Evolutionary conservation across 352 stramenopile species (phyloP), one percentile per base, ranked within the genome.

Genomic region (Pelagophyceae sp.): DNA sequence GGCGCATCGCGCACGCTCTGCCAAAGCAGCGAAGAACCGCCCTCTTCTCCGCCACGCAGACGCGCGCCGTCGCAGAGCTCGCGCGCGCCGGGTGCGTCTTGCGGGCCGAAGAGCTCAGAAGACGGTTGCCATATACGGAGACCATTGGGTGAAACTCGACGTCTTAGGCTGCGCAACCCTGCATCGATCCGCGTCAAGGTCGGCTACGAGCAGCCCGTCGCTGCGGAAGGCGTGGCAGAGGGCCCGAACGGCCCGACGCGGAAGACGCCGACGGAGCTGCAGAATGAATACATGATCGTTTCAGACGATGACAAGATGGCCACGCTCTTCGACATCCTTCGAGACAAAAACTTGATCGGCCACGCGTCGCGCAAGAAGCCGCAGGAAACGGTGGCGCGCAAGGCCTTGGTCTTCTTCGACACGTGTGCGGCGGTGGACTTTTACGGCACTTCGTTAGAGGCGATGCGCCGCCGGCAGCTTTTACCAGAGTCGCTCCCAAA

Each of bases 361-460:
- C 40, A 83, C 11, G 89, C 88, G n/a, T n/a, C n/a, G n/a, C n/a
- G n/a, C n/a, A n/a, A n/a, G n/a, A n/a, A n/a, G n/a, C n/a, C n/a
- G n/a, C n/a, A n/a, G n/a, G 79, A 91, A 90, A 74, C 79, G 0
- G 23, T 0, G 3, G 19, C 60, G 27, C 0, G 38, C 5, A 64
- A 51, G 60, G 86, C 96, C 0, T 98, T 99, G 65, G 92, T 99
- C 1, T 99, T 99, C 85, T 98, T 99, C 78, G 91, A 97, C 11
- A 99, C 96, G 6, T 99, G 96, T 83, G 94, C 93, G 0, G 93
- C 90, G 25, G 97, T 99, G n/a, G 97, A 99, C 74, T 99, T 97
- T 84, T 99, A 98, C 81, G 89, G 88, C 27, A 83, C 80, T n/a
- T 87, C 94, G 38, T 82, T 99, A 27, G 86, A 96, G 75, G 61